Base-by-base conservation (phyloP, 2,329 filamentous ascomycete genomes). In the Ascochyta viciae-villosae region DNA sequence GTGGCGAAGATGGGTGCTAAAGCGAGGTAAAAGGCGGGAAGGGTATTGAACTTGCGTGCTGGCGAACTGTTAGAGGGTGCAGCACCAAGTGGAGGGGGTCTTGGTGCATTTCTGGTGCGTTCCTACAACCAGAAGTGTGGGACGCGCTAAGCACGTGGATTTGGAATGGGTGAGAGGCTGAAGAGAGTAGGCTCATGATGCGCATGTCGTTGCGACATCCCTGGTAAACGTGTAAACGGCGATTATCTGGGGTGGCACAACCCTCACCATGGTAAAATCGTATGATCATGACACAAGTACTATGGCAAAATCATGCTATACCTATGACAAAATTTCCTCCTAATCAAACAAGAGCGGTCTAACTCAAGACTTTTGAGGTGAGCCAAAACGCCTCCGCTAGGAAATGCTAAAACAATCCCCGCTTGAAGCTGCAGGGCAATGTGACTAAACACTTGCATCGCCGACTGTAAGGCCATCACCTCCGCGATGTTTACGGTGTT, bases 331-430 rank as follows among this genome's bases (percentile, higher is more conserved):
- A 24, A 31, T 39, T 38, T 41, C 53, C 53, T 23, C 51, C 42
- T 51, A 56, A 48, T 56, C 42, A 51, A 56, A 51, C 47, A 39
- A 37, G 24, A 51, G 53, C 53, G 53, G 47, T 51, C 31, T 56
- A 47, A 47, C 26, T 44, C 42, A 38, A 33, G 37, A 51, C 45
- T 63, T 63, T 61, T 67, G 53, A 55, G 58, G 57, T 51, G 57
- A 62, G 58, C 60, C 64, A 37, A 61, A 65, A 64, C 62, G 63
- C 67, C 65, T 61, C 61, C 62, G 59, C 61, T 68, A 57, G 52
- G 56, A 43, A 56, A 59, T 61, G 51, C 54, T 50, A 48, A 43
- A 52, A 55, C 19, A 39, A 58, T 63, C 60, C 37, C 41, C 53
- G 54, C 58, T 37, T 53, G 51, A 16, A 58, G 57, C 63, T 63